phyloP scores from a whole-genome alignment of 1,139 yeast genomes.

The Yamadazyma conglobata region DNA sequence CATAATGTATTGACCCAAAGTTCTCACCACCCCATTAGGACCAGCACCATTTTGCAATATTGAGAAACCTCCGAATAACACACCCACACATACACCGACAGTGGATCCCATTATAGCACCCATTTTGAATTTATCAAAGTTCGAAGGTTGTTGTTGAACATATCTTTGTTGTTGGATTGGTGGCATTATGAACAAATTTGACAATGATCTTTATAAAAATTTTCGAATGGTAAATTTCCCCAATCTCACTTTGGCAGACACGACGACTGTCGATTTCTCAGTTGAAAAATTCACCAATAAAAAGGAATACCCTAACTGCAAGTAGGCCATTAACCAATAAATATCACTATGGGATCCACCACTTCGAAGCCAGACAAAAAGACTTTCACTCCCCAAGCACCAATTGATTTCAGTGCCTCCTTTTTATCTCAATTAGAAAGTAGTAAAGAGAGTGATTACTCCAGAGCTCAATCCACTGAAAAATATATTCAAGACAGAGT shows the following conservation, averaged over 20 bases:
- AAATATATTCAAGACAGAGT: constrained; percentile 77
- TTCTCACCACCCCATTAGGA: constrained; percentile 96
- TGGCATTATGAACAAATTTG: constrained; percentile 55
- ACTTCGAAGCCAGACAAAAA: constrained; percentile 62
- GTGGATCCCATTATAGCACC: constrained; percentile 96
- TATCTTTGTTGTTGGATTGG: constrained; percentile 78
- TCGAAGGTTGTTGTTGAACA: constrained; percentile 76
- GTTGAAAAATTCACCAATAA: no score
- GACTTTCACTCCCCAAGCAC: constrained; percentile 67
- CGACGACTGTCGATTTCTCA: no score
- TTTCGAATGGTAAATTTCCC: constrained; percentile 1
- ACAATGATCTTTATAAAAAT: not conserved
- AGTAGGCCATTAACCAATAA: no score
- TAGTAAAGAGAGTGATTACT: constrained; percentile 74
- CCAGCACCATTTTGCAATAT: constrained; percentile 94
- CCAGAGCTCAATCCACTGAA: constrained; percentile 77
- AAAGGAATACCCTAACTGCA: no score
- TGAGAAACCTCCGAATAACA: constrained; percentile 89
- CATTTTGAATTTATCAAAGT: constrained; percentile 96
- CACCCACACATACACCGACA: constrained; percentile 95
- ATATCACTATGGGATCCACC: constrained; percentile 46
- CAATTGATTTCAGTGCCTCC: constrained; percentile 70
- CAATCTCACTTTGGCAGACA: constrained; percentile 1
- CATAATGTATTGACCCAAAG: constrained; percentile 92
- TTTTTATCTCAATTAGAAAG: constrained; percentile 69